phyloP scores from a whole-genome alignment of 495 filamentous ascomycete species.

The Hyaloscypha hepaticicola region DNA sequence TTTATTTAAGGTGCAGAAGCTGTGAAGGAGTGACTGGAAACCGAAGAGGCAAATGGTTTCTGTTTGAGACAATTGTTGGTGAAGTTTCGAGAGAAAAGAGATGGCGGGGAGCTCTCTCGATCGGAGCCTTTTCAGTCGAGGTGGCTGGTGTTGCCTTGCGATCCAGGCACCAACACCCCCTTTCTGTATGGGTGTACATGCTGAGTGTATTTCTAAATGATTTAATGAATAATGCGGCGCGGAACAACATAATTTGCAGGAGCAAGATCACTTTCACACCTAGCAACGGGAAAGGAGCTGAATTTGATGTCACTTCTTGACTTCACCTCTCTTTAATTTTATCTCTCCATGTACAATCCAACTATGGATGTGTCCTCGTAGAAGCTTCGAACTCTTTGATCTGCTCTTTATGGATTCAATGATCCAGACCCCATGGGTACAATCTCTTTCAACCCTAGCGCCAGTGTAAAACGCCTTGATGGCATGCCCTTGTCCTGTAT shows the following conservation, averaged over 20 bases:
- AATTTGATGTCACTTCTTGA: too few relatives aligned
- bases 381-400: background rate
- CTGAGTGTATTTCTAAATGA: too few relatives aligned
- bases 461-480: constrained; percentile 9
- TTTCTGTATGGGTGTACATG: too few relatives aligned
- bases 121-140: background rate
- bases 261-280: too few relatives aligned
- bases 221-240: too few relatives aligned
- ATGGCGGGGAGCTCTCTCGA: background rate
- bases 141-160: background rate
- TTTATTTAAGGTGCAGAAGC: background rate
- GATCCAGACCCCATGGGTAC: background rate
- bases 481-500: constrained; percentile 20
- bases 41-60: background rate
- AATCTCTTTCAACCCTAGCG: background rate
- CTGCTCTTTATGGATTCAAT: background rate
- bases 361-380: background rate
- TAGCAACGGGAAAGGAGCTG: too few relatives aligned
- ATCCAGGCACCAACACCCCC: too few relatives aligned
- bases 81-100: background rate
- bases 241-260: too few relatives aligned
- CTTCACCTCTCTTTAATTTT: too few relatives aligned
- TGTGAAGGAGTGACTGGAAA: constrained; percentile 1
- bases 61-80: background rate
- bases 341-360: background rate